Base-by-base conservation (phyloP, 352 stramenopile species). In the Pythium biforme region DNA sequence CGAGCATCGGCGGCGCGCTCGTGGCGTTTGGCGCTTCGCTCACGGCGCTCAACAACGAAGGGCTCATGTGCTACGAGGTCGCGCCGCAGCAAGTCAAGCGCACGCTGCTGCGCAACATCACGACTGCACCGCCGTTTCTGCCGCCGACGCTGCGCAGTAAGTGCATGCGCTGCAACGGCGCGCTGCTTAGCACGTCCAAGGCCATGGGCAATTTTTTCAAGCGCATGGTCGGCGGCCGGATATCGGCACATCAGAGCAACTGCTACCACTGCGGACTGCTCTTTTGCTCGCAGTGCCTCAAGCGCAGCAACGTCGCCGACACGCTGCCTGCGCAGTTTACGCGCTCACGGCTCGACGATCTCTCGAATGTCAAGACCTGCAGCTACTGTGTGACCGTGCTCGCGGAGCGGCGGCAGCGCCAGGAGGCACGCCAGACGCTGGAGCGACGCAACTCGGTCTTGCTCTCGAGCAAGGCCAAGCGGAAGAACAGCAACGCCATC, bases 221-320 rank as follows among this genome's bases (percentile, higher is more conserved):
- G 66, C 74, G 52, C 27, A 26, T 82, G 1, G 20, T 92, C 20
- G 79, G 81, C 41, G 51, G 76, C 37, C 69, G 70, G 23, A 59
- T 84, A 64, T 66, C 69, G 17, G 64, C 62, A 43, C 74, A 86
- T 52, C 74, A 88, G 57, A 76, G 76, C 70, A 92, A 91, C 59
- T 94, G 84, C 72, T 94, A 92, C 71, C 84, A 92, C 62, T 94
- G 84, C 64, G 84, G 84, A 1, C 74, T 91, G 53, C 64, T 94
- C 25, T 94, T 86, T 54, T 94, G 84, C 61, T 64, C 59, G 23
- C 59, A 88, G 52, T 94, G 84, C 54, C 66, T 91, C 15, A 68
- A 74, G 49, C 62, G 57, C 34, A 86, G 76, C 48, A 73, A 81
- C 25, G 77, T 76, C 29, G 47, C 39, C 25, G 83, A 85, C 43